Conservation (phyloP, 2,329 filamentous ascomycete genomes). For the Pseudocercospora vitis region DNA sequence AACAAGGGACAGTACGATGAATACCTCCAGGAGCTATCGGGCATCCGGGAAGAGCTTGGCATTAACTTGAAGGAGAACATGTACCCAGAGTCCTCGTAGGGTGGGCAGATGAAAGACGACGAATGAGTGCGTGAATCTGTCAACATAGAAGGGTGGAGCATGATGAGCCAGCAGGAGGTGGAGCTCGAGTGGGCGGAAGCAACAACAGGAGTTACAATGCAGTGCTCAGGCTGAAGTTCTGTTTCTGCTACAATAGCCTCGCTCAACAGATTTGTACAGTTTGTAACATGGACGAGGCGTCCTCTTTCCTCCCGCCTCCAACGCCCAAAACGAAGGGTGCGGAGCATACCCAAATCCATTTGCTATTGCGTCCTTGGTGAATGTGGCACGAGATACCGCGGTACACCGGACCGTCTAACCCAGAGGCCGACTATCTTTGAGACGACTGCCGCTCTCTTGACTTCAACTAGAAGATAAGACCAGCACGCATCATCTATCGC, state of each 20-base stretch:
- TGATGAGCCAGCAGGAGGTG: conserved; percentile 7
- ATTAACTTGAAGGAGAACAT: conserved; percentile 88
- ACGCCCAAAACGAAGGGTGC: not conserved
- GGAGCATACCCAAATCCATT: not conserved
- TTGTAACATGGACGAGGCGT: not conserved
- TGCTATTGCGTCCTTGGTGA: not conserved
- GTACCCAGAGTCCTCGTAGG: conserved; percentile 61
- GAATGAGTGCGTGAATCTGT: conserved; percentile 1
- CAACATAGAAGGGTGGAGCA: conserved; percentile 11
- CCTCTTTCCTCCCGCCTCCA: not conserved
- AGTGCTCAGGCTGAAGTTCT: conserved; percentile 18
- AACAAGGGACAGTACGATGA: conserved; percentile 96
- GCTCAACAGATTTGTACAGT: conserved; percentile 31
- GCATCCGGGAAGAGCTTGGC: conserved; percentile 89
- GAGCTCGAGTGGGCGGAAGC: conserved; percentile 11
- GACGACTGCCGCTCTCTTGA: too few species aligned
- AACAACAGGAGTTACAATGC: conserved; percentile 19
- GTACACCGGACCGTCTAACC: too few species aligned
- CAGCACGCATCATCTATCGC: too few species aligned
- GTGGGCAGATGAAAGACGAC: conserved; percentile 8
- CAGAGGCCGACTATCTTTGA: too few species aligned
- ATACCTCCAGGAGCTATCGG: conserved; percentile 91
- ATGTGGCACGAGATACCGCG: not conserved
- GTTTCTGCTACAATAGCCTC: conserved; percentile 29
- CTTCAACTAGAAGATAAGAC: too few species aligned